These are phyloP conservation scores for Hymenoscyphus infarciens DNA, from an alignment of 2,329 filamentous ascomycete genomes.

Conservation along the genomic window DNA sequence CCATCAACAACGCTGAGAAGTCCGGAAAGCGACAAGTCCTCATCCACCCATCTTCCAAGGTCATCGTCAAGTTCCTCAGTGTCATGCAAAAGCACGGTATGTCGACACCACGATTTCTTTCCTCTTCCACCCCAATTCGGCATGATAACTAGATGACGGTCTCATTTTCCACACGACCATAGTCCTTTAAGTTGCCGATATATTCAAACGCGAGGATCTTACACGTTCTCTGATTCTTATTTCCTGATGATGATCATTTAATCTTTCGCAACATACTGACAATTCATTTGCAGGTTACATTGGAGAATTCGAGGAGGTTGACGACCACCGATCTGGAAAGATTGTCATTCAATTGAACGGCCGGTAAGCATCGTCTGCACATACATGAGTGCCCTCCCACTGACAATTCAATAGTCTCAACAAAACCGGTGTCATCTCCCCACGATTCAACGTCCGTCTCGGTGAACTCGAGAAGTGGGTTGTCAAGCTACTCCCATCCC, in stretches of 20 bases:
- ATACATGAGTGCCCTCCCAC: background rate
- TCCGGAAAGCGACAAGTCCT: constrained; percentile 97
- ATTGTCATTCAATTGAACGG: constrained; percentile 99
- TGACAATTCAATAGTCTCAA: constrained; percentile 58
- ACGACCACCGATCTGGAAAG: constrained; percentile 99
- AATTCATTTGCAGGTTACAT: constrained; percentile 73
- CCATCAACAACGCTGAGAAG: constrained; percentile 99
- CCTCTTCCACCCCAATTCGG: constrained; percentile 55
- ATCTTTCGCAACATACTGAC: constrained; percentile 85
- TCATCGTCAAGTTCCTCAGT: constrained; percentile 98
- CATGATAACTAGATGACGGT: constrained; percentile 99
- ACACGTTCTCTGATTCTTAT: constrained; percentile 80
- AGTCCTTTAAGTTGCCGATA: constrained; percentile 99
- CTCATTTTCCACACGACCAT: constrained; percentile 77
- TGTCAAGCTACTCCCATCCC: constrained; percentile 95
- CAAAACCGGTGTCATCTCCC: constrained; percentile 99
- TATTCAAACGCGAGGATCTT: constrained; percentile 87
- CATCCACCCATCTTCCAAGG: constrained; percentile 98
- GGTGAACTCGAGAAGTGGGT: constrained; percentile 99
- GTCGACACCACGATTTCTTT: constrained; percentile 40
- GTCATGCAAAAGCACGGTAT: constrained; percentile 99
- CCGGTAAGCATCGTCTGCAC: constrained; percentile 49
- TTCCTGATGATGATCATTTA: constrained; percentile 87
- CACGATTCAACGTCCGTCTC: constrained; percentile 99
- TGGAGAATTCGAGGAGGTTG: constrained; percentile 98